Evolutionary conservation across 139 green algal genomes (phyloP), one percentile per base, ranked within the genome.

Genomic region (Microglena sp.): DNA sequence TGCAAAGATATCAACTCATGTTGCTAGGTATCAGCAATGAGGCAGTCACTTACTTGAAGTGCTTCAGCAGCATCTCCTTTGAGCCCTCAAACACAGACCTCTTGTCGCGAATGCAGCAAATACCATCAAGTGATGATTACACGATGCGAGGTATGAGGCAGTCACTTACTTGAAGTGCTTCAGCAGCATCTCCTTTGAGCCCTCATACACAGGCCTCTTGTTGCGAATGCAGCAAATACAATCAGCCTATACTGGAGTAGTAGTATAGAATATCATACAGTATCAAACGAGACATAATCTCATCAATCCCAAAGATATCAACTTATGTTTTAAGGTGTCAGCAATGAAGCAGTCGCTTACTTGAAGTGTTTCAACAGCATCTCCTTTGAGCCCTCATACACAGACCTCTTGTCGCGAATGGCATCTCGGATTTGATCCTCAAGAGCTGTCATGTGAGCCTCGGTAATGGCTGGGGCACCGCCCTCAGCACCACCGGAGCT

Each of bases 361-460:
- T 80, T 81, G 73, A 86, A 83, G 28, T 82, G 29, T n/a, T 67
- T 61, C 60, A 80, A 60, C 53, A 86, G 57, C 57, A 84, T 32
- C 5, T 73, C 71, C 70, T 82, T 77, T 45, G 66, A 74, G 56
- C 70, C 64, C 46, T 82, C 74, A 35, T 82, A 76, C 59, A 86
- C 74, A 29, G 64, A 75, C 28, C 77, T 59, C 44, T 60, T 71
- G 4, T 11, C 55, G 3, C 76, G 67, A 61, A 86, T 59, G 5
- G 71, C 65, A 54, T 84, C 77, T 0, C 77, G 60, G 61, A 86
- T 77, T 5, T 57, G 65, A 40, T 86, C 70, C 50, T 86, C 72
- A 60, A 86, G 55, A 5, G 32, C 34, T 0, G 67, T 56, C 56
- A 81, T 32, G 5, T 68, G 46, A 0, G 65, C 77, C 2, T 78